Conservation (phyloP, 2,329 filamentous ascomycete species). For the Hypoxylon sp. region DNA sequence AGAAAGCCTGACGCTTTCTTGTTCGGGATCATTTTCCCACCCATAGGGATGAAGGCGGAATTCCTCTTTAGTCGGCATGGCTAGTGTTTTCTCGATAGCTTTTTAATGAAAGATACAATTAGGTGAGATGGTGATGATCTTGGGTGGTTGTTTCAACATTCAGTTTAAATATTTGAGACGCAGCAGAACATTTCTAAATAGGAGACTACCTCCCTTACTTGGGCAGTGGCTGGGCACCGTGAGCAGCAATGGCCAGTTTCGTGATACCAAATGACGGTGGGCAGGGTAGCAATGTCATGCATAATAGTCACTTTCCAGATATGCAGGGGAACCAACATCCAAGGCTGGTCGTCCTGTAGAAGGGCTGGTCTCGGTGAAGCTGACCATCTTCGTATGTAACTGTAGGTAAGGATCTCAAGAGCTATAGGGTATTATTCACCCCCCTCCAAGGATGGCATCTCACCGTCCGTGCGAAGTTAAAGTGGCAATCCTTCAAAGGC, state of each 20-base stretch:
- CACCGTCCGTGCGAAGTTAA: conserved; percentile 4
- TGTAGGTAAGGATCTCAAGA: conserved; percentile 10
- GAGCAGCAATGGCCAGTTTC: not conserved
- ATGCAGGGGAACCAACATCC: conserved; percentile 19
- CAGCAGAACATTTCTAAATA: not conserved
- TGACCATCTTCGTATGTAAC: conserved; percentile 4
- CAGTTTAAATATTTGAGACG: conserved; percentile 11
- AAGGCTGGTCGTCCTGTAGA: not conserved
- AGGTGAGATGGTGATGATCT: not conserved
- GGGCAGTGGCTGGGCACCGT: not conserved
- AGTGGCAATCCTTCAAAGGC: not conserved
- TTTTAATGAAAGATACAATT: not conserved
- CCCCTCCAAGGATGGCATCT: conserved; percentile 9
- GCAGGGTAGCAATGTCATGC: conserved; percentile 15
- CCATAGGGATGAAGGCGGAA: conserved; percentile 35
- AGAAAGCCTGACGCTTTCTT: conserved; percentile 36
- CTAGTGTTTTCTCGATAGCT: conserved; percentile 1
- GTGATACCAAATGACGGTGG: not conserved
- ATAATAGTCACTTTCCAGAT: conserved; percentile 4
- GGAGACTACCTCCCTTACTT: not conserved
- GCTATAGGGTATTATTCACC: conserved; percentile 5
- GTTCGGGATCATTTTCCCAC: conserved; percentile 40
- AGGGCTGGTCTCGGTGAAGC: conserved; percentile 11
- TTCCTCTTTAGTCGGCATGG: conserved; percentile 33
- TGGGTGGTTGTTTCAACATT: not conserved